Evolutionary conservation across 2,329 filamentous ascomycete genomes (phyloP), one percentile per base, ranked within the genome.

Genomic region (Botrytis hyacinthi): DNA sequence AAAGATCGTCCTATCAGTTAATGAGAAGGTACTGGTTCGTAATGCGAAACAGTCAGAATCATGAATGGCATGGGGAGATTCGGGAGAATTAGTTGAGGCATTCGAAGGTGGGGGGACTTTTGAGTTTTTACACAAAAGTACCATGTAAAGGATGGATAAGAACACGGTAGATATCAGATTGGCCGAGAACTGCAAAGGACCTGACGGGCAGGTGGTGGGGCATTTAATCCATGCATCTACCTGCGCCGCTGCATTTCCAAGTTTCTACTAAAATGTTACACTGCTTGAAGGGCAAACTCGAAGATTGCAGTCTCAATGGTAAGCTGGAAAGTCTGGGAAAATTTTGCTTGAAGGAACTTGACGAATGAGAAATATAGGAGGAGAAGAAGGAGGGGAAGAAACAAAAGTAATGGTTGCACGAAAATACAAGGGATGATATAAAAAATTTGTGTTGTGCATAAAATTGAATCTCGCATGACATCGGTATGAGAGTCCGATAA

Each of bases 1-100:
- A 26, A 37, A 63, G 46, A 16, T n/a, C 35, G 73, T 70, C 76
- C 73, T 70, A 79, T 79, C 77, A 79, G 77, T 75, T 77, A 76
- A 75, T 77, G 77, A 78, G 68, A 78, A 73, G 76, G 73, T 67
- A 37, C 44, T 54, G 57, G 65, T 68, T 57, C 48, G 48, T 42
- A 57, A 57, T 57, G 46, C 65, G 35, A 54, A 32, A 68, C 66
- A 57, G 66, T 68, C 48, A 68, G 22, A 68, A 40, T 20, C 37
- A 22, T 48, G 4, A 66, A 48, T 66, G 62, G 44, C 20, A 66
- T 66, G 44, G 42, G 29, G 29, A 26, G 42, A 42, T 63, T 29
- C 29, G 42, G 29, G n/a, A 70, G n/a, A 26, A 29, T 57, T 18
- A 18, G 51, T 57, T 32, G 51, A 57, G 22, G 48, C n/a, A 32